phyloP scores from a whole-genome alignment of 225 moss, liverwort and hornwort genomes.

The Bryum argenteum region DNA sequence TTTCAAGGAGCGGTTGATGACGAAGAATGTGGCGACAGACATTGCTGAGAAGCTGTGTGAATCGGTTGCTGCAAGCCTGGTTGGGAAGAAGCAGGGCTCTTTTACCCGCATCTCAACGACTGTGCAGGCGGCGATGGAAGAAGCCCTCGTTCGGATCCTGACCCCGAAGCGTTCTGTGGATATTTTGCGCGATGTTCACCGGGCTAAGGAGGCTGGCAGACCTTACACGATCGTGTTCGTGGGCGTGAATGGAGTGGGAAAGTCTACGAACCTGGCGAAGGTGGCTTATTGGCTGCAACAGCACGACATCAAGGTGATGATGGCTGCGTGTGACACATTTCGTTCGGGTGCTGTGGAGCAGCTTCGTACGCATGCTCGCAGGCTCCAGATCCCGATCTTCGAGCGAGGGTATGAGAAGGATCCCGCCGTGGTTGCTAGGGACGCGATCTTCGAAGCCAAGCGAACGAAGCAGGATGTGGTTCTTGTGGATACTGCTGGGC shows the following conservation, averaged over 20 bases:
- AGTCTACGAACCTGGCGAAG: constrained; percentile 97
- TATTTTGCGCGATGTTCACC: constrained; percentile 88
- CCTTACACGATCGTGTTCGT: constrained; percentile 95
- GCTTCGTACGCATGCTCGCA: constrained; percentile 97
- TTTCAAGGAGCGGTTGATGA: constrained; percentile 90
- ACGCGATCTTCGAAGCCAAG: constrained; percentile 87
- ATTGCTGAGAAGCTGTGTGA: constrained; percentile 99
- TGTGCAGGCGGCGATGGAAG: constrained; percentile 98
- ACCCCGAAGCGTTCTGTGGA: constrained; percentile 98
- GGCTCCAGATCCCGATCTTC: constrained; percentile 91
- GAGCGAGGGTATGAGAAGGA: constrained; percentile 99
- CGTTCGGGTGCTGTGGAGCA: constrained; percentile 99
- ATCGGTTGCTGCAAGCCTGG: constrained; percentile 90
- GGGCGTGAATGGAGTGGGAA: constrained; percentile 99
- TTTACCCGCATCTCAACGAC: constrained; percentile 90
- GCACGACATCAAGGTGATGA: constrained; percentile 95
- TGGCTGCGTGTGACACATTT: constrained; percentile 99
- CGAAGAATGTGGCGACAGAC: constrained; percentile 97
- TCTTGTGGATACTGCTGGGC: constrained; percentile 97
- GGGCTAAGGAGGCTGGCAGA: constrained; percentile 85
- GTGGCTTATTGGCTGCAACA: constrained; percentile 97
- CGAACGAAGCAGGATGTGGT: constrained; percentile 96
- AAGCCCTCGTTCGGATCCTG: constrained; percentile 81
- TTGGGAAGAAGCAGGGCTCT: constrained; percentile 96
- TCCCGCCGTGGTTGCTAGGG: constrained; percentile 94